Percentiles rank a stretch among this genome's conserved stretches.
Conservation (phyloP, 176 grass and related monocot species). For the Tillandsia leiboldiana region DNA sequence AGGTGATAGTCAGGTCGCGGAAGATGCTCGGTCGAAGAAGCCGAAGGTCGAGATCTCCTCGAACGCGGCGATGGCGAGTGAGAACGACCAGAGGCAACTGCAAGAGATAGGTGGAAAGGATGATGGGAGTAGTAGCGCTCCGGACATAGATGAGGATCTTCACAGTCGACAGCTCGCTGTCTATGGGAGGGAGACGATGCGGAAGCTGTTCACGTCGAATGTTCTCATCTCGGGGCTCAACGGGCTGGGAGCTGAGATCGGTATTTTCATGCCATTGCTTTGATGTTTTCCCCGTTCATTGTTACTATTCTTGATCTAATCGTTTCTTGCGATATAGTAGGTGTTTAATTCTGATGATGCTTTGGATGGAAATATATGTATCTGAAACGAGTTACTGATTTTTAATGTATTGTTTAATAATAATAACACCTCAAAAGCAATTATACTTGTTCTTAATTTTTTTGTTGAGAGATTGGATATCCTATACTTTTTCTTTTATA, state of each 20-base stretch:
- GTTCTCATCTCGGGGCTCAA: constrained; percentile 69
- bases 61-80: background rate
- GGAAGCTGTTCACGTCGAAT: constrained; percentile 51
- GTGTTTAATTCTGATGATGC: background rate
- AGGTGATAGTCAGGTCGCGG: constrained; percentile 10
- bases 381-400: no score
- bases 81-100: background rate
- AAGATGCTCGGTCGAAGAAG: constrained; percentile 28
- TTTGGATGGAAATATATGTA: no score
- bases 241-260: constrained; percentile 73
- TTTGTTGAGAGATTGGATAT: background rate
- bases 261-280: constrained; percentile 26
- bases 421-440: background rate
- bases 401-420: no score
- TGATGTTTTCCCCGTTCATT: constrained; percentile 2
- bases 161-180: constrained; percentile 75
- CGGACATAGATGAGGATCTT: constrained; percentile 72
- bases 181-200: constrained; percentile 82
- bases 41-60: constrained; percentile 16
- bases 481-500: background rate
- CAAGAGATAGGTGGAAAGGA: constrained; percentile 24
- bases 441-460: background rate
- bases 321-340: no score
- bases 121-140: constrained; percentile 24
- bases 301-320: background rate